Evolutionary conservation across 495 filamentous ascomycete genomes (phyloP), one percentile per base, ranked within the genome.

Genomic region (Trichoderma orchidacearum): DNA sequence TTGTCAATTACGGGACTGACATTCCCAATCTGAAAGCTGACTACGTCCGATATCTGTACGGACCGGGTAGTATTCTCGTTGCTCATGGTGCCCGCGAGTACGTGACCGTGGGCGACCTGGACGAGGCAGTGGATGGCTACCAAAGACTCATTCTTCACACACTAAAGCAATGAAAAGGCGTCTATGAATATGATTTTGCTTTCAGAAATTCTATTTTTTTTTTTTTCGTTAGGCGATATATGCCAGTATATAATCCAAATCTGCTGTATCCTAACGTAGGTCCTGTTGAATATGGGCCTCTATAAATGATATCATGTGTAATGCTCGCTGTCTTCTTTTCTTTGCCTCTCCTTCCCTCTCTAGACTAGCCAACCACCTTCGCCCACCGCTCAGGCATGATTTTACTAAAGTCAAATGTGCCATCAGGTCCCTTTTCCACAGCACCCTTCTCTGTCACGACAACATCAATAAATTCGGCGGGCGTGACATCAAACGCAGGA

Each of bases 401-500:
- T 18, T 60, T 32, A 56, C 68, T 70, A 60, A 96, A 82, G 62
- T 89, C 71, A 73, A 96, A 97, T 25, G 64, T 69, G n/a, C 86
- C 90, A 55, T 86, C 76, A n/a, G 66, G 59, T 27, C 75, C 80
- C 70, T 89, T 93, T 63, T 90, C 85, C 9, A 89, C 82, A 15
- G 94, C 86, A 3, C 93, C 92, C 56, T 86, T 80, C 71, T 98
- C 93, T 0, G 93, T 97, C 54, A 96, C 86, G 61, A 98, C 87
- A 6, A 85, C 91, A 72, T 97, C 94, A 58, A 98, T 95, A 28
- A 96, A 73, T 45, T 77, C 76, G 30, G 84, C 74, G 0, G 93
- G 92, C 2, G 93, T 97, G 28, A 98, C 85, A 67, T 98, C 93
- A 63, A 98, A 98, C 18, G 90, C 85, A 28, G 94, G 93, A 64